A percentile compares a stretch with the other conserved stretches of the same genome.
Conservation (phyloP, 78 protist species). For the Protostelium mycophagum region DNA sequence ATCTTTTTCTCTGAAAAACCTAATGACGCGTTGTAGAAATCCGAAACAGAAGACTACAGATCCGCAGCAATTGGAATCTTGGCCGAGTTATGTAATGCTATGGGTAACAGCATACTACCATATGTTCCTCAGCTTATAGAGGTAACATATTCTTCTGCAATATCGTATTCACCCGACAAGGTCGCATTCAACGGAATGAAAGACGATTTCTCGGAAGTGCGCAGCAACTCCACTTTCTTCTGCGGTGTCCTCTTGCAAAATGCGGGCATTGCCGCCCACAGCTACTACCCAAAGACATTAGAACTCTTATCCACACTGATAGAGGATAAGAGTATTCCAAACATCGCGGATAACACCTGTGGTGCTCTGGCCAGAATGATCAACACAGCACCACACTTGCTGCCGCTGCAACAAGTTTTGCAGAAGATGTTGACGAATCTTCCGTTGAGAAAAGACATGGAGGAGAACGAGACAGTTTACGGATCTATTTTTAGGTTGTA, state of each 20-base stretch:
- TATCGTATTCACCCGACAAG: not conserved
- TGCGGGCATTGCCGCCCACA: conserved; percentile 9
- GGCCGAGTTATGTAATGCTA: not conserved
- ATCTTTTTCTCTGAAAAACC: not conserved
- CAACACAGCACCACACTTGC: not conserved
- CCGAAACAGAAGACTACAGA: not conserved
- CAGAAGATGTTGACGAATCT: conserved; percentile 10
- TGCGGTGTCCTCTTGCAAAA: conserved; percentile 23
- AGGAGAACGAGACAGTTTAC: conserved; percentile 26
- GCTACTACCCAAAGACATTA: conserved; percentile 6
- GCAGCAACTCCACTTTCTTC: conserved; percentile 13
- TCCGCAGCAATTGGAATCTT: not conserved
- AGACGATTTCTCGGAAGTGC: conserved; percentile 21
- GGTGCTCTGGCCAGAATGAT: conserved; percentile 48
- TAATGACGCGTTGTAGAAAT: not conserved
- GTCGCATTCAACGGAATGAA: conserved; percentile 5
- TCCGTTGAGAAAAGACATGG: conserved; percentile 32
- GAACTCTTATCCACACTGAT: conserved; percentile 25
- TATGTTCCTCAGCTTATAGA: not conserved
- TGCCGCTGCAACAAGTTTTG: conserved; percentile 16
- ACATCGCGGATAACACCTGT: conserved; percentile 33
- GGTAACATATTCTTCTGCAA: not conserved
- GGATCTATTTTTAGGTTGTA: conserved; percentile 7
- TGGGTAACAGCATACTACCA: not conserved
- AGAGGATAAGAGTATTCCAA: not conserved